Conservation (phyloP, 2,329 filamentous ascomycete genomes). For the Pseudogymnoascus sp. region DNA sequence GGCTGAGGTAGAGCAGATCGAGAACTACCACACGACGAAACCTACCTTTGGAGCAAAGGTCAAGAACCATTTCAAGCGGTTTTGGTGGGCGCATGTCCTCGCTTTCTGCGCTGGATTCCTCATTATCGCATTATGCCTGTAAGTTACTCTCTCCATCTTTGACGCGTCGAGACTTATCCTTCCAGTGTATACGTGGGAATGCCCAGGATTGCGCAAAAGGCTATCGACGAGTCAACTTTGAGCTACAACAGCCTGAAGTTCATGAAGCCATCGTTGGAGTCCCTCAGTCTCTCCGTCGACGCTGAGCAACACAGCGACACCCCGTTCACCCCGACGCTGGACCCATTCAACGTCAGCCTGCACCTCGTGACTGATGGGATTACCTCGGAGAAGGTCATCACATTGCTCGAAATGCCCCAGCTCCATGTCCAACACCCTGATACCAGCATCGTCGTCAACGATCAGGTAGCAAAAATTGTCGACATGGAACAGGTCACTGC, state of each 20-base stretch:
- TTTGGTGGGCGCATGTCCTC: constrained; percentile 48
- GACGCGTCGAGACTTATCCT: not conserved
- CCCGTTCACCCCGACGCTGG: constrained; percentile 46
- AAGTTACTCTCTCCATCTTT: constrained; percentile 26
- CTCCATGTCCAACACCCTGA: constrained; percentile 25
- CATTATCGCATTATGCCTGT: constrained; percentile 49
- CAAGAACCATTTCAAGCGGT: constrained; percentile 31
- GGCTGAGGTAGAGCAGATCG: constrained; percentile 16
- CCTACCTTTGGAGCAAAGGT: constrained; percentile 18
- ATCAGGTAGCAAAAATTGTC: constrained; percentile 37
- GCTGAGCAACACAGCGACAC: constrained; percentile 41
- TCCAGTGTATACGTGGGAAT: constrained; percentile 49
- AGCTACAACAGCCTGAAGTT: constrained; percentile 43
- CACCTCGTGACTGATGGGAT: constrained; percentile 36
- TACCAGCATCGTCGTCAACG: constrained; percentile 37
- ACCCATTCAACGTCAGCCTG: constrained; percentile 44
- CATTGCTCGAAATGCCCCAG: constrained; percentile 23
- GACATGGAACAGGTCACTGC: constrained; percentile 39
- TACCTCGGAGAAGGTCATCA: constrained; percentile 21
- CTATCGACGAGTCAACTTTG: constrained; percentile 44
- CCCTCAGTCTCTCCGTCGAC: constrained; percentile 41
- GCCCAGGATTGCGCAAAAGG: constrained; percentile 47
- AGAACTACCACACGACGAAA: not conserved
- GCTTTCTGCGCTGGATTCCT: constrained; percentile 43
- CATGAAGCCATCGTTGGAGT: constrained; percentile 40